phyloP scores from a whole-genome alignment of 306 rosid species.

The Notholithocarpus densiflorus region DNA sequence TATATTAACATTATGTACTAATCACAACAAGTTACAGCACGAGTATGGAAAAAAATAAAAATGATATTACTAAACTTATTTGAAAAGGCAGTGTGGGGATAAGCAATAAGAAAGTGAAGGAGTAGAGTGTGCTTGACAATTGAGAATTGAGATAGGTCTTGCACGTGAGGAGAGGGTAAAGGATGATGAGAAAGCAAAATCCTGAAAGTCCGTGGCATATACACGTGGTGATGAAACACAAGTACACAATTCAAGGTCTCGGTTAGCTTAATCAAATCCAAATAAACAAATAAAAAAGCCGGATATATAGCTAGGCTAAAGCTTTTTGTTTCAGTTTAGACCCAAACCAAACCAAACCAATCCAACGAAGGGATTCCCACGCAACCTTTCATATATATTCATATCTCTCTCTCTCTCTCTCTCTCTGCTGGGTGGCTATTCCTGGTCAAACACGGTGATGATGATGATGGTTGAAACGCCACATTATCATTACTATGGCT shows the following conservation, averaged over 20 bases:
- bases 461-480: background rate
- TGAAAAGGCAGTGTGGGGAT: too few species aligned
- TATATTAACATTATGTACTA: too few species aligned
- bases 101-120: background rate
- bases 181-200: conserved; percentile 21
- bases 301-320: conserved; percentile 1
- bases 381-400: conserved; percentile 32
- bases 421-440: background rate
- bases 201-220: conserved; percentile 60
- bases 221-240: conserved; percentile 61
- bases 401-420: background rate
- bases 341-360: conserved; percentile 4
- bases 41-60: too few species aligned
- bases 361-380: conserved; percentile 58
- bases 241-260: conserved; percentile 67
- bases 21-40: too few species aligned
- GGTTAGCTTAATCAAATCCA: conserved; percentile 31
- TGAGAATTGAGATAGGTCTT: background rate
- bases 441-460: conserved; percentile 75
- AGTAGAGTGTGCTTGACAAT: background rate
- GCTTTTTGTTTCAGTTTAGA: conserved; percentile 27
- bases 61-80: too few species aligned
- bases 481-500: too few species aligned
- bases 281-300: conserved; percentile 5
- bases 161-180: background rate